phyloP scores from a whole-genome alignment of 805 yeast genomes.

The Ogataea trehalophila region DNA sequence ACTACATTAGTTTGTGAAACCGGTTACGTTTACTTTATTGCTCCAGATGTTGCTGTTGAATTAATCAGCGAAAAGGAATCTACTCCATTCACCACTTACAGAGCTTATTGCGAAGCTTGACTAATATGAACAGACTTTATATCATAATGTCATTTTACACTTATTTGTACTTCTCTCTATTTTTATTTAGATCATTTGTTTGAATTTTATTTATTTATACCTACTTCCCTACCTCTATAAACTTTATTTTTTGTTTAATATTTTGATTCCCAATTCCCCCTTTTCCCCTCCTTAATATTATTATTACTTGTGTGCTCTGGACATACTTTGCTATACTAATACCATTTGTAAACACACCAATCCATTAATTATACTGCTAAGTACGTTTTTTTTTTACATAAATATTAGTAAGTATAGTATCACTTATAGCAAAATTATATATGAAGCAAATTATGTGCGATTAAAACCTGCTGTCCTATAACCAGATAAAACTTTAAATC shows the following conservation, averaged over 20 bases:
- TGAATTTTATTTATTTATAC: too few species aligned
- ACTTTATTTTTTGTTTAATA: background rate
- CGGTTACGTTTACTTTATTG: slow-evolving; percentile 82
- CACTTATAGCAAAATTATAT: too few species aligned
- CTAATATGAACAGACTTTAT: background rate
- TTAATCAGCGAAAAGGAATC: slow-evolving; percentile 46
- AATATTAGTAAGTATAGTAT: too few species aligned
- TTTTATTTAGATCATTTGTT: background rate
- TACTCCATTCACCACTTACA: slow-evolving; percentile 64
- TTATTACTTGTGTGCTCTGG: background rate
- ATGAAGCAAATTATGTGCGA: too few species aligned
- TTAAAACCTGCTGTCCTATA: too few species aligned
- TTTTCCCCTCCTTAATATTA: background rate
- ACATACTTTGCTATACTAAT: background rate
- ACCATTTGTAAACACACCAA: too few species aligned
- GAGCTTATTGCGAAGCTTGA: slow-evolving; percentile 81
- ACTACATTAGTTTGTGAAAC: slow-evolving; percentile 46
- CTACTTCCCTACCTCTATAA: background rate
- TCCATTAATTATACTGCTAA: too few species aligned
- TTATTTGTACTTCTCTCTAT: background rate
- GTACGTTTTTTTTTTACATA: too few species aligned
- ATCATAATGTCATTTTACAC: background rate
- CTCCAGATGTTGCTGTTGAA: slow-evolving; percentile 67
- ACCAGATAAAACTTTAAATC: too few species aligned
- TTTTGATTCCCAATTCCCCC: background rate